phyloP scores from a whole-genome alignment of 108 stramenopile species.

The Cyclotella choctawhatcheeana region DNA sequence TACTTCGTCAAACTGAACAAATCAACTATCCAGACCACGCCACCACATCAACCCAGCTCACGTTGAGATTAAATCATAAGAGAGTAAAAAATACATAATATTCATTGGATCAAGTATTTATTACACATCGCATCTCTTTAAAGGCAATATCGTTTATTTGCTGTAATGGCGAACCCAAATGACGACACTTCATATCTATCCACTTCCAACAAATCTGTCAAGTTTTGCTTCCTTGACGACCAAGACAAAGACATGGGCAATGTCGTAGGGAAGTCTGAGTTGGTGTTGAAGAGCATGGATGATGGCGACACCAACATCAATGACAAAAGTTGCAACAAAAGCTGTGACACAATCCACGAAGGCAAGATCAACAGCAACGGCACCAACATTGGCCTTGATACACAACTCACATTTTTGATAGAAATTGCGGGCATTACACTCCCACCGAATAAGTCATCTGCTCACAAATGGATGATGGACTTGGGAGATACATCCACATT shows the following conservation, averaged over 20 bases:
- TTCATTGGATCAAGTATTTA: no score
- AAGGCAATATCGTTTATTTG: no score
- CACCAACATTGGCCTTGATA: not conserved
- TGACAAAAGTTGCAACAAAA: not conserved
- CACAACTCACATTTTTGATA: slow-evolving; percentile 23
- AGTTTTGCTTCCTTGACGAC: slow-evolving; percentile 5
- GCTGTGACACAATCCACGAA: not conserved
- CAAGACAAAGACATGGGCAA: not conserved
- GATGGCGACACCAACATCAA: not conserved
- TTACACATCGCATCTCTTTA: no score
- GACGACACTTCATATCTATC: slow-evolving; percentile 2
- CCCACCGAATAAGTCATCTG: not conserved
- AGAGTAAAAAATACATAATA: no score
- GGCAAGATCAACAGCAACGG: not conserved
- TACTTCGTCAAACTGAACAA: no score
- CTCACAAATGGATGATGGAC: slow-evolving; percentile 7
- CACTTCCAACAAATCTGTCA: slow-evolving; percentile 2
- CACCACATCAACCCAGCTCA: no score
- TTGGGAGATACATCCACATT: not conserved
- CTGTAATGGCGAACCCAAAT: not conserved
- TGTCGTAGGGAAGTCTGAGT: not conserved
- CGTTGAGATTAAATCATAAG: no score
- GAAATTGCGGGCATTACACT: slow-evolving; percentile 43
- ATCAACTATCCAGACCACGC: no score
- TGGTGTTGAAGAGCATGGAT: no score